These are phyloP conservation scores for Nakataea oryzae DNA, from an alignment of 2,329 filamentous ascomycete genomes.

Conservation along the genomic window DNA sequence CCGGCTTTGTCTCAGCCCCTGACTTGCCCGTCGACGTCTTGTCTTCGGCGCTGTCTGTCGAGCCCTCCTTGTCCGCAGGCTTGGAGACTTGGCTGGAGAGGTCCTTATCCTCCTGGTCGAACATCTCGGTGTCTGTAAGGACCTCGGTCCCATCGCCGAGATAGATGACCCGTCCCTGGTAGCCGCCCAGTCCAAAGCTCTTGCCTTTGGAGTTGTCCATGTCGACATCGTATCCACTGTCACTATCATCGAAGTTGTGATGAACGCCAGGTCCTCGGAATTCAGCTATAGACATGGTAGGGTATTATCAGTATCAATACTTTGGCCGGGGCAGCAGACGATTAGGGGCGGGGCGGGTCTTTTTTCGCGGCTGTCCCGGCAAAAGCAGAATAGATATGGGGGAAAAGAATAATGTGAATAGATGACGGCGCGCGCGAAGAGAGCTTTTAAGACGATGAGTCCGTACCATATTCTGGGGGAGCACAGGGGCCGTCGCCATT, in stretches of 20 bases:
- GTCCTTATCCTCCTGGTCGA: constrained; percentile 86
- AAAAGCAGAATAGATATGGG: neutral
- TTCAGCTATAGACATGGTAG: constrained; percentile 49
- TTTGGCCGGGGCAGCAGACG: neutral
- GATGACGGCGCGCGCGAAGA: neutral
- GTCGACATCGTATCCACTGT: constrained; percentile 67
- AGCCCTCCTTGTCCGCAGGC: constrained; percentile 17
- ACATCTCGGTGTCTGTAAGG: constrained; percentile 83
- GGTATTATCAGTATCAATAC: constrained; percentile 8
- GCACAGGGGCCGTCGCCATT: constrained; percentile 97
- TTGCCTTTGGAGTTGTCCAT: constrained; percentile 49
- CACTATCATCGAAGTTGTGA: constrained; percentile 73
- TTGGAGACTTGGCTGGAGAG: constrained; percentile 75
- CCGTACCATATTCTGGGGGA: constrained; percentile 98
- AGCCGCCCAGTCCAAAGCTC: constrained; percentile 57
- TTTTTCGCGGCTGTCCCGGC: neutral
- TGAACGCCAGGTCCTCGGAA: constrained; percentile 76
- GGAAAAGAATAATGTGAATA: neutral
- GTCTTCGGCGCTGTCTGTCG: neutral
- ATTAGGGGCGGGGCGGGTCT: neutral
- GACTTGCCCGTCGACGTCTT: neutral
- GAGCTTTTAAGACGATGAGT: constrained; percentile 24
- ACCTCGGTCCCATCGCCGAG: constrained; percentile 93
- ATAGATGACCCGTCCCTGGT: constrained; percentile 82
- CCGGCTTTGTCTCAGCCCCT: neutral